Conservation (phyloP, 805 yeast genomes). For the Candida hispaniensis region DNA sequence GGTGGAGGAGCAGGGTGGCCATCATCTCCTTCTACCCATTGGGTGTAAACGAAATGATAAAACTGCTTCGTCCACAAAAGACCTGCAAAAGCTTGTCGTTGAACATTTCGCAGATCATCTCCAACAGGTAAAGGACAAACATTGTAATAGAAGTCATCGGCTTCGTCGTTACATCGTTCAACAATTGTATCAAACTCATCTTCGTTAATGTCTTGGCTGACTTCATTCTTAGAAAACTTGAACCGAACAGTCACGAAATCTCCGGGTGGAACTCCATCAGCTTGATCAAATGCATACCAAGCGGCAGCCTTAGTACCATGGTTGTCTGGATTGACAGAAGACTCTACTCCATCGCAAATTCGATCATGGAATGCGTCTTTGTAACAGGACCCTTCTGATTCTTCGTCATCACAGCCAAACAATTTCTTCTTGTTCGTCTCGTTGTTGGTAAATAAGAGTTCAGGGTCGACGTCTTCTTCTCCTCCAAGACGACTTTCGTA, state of each 20-base stretch:
- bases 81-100: conserved; percentile 91
- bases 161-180: conserved; percentile 68
- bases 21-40: conserved; percentile 85
- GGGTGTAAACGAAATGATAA: conserved; percentile 72
- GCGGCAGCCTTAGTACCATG: conserved; percentile 80
- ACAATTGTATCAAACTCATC: conserved; percentile 60
- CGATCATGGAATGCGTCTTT: conserved; percentile 90
- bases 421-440: conserved; percentile 67
- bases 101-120: conserved; percentile 68
- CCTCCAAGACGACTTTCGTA: conserved; percentile 33
- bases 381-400: conserved; percentile 41
- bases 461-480: conserved; percentile 57
- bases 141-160: conserved; percentile 87
- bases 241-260: conserved; percentile 80
- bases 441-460: conserved; percentile 75
- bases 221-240: conserved; percentile 41
- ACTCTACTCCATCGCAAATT: conserved; percentile 48
- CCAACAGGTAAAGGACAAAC: conserved; percentile 75
- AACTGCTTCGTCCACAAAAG: conserved; percentile 89
- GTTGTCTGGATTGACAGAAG: conserved; percentile 57
- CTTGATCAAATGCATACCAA: conserved; percentile 65
- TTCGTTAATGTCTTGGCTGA: conserved; percentile 48
- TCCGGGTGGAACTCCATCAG: conserved; percentile 73
- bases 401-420: conserved; percentile 45
- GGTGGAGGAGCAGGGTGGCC: conserved; percentile 56